Conservation (phyloP, 192 early-diverging fungal species). For the Coemansia sp. region DNA sequence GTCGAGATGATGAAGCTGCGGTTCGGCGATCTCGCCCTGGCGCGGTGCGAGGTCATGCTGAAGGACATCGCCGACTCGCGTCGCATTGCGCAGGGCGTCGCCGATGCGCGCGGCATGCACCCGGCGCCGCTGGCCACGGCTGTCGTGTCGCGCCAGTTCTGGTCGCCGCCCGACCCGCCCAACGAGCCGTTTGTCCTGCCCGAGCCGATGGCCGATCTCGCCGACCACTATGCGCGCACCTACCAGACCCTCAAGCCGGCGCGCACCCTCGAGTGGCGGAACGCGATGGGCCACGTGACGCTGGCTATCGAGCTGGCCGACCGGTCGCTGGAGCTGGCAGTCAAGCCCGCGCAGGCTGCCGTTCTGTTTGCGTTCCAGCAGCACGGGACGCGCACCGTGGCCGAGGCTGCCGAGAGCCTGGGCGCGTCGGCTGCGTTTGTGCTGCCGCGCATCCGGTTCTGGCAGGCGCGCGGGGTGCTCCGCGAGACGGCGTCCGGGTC, state of each 20-base stretch:
- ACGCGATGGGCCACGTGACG: conserved; percentile 57
- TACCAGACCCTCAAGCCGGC: conserved; percentile 60
- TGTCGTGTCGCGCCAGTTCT: conserved; percentile 68
- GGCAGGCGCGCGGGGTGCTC: conserved; percentile 46
- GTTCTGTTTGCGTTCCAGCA: conserved; percentile 46
- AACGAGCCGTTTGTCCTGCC: conserved; percentile 50
- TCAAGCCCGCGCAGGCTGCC: conserved; percentile 60
- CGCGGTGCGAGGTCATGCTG: conserved; percentile 78
- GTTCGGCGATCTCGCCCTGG: conserved; percentile 64
- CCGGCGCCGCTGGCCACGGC: conserved; percentile 40
- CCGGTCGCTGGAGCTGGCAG: conserved; percentile 50
- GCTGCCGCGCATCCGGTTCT: conserved; percentile 30
- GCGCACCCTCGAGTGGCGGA: conserved; percentile 60
- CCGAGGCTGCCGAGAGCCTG: conserved; percentile 17
- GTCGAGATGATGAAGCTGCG: conserved; percentile 74
- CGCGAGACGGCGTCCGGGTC: conserved; percentile 15
- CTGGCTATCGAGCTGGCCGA: conserved; percentile 61
- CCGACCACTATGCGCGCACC: conserved; percentile 46
- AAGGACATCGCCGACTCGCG: conserved; percentile 76
- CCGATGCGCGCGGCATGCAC: conserved; percentile 17
- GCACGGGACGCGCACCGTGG: background rate
- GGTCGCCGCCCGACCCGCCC: conserved; percentile 48
- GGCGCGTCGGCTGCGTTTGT: conserved; percentile 29
- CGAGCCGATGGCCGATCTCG: conserved; percentile 32
- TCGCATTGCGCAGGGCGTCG: conserved; percentile 60